phyloP scores from a whole-genome alignment of 257 asterid genomes.

The Salvia miltiorrhiza region DNA sequence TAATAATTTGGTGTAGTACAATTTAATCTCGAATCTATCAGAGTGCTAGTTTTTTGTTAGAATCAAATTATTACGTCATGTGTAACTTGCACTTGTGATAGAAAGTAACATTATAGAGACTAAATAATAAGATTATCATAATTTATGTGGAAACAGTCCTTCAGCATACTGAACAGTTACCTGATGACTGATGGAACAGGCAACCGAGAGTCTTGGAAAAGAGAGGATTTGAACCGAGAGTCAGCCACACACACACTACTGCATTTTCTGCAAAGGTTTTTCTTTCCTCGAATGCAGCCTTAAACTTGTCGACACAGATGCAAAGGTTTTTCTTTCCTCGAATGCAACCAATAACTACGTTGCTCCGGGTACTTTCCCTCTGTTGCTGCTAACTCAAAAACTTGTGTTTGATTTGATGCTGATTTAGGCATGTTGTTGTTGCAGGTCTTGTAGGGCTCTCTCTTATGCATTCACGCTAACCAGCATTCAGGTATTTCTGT shows the following conservation, averaged over 20 bases:
- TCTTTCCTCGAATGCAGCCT: too few relatives aligned
- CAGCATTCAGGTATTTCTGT: slow-evolving; percentile 50
- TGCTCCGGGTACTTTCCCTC: slow-evolving; percentile 44
- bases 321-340: too few relatives aligned
- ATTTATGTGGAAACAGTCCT: background rate
- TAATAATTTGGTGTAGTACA: background rate
- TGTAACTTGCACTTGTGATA: background rate
- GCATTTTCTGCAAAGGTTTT: too few relatives aligned
- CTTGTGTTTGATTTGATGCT: background rate
- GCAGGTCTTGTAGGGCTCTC: slow-evolving; percentile 78
- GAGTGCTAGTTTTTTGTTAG: background rate
- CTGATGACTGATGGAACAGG: too few relatives aligned
- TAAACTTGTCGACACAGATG: too few relatives aligned
- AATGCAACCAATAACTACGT: slow-evolving; percentile 42
- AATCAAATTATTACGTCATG: background rate
- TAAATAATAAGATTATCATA: background rate
- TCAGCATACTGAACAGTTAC: too few relatives aligned
- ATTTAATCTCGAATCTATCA: background rate
- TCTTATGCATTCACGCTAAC: slow-evolving; percentile 60
- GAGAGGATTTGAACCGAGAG: too few relatives aligned
- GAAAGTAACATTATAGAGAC: background rate
- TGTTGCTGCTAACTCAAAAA: too few relatives aligned
- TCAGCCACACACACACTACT: too few relatives aligned
- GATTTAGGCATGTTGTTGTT: background rate
- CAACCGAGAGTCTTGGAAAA: too few relatives aligned